These are phyloP conservation scores for Talaromyces sp. DNA, from an alignment of 2,329 filamentous ascomycete genomes.

Conservation along the genomic window DNA sequence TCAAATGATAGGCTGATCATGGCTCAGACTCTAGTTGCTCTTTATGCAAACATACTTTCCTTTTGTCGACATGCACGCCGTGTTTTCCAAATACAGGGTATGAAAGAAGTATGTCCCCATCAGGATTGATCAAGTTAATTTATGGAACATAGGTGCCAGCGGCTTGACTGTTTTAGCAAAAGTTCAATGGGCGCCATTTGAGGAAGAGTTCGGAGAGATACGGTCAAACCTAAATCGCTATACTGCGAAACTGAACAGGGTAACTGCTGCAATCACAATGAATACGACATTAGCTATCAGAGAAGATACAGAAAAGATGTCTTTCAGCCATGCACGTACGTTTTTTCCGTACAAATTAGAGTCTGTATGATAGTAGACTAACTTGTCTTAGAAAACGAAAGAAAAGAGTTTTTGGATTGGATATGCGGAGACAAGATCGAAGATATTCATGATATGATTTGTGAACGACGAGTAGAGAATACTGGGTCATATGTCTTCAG, in stretches of 20 bases:
- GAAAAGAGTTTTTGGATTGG: slow-evolving; percentile 13
- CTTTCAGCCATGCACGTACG: neutral
- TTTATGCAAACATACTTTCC: slow-evolving; percentile 7
- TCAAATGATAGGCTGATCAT: neutral
- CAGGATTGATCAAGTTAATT: too few species aligned
- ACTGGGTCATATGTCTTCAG: slow-evolving; percentile 10
- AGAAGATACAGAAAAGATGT: neutral
- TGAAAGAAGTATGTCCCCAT: too few species aligned
- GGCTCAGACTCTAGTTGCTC: neutral
- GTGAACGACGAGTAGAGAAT: neutral
- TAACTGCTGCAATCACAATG: slow-evolving; percentile 7
- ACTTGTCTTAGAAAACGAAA: slow-evolving; percentile 6
- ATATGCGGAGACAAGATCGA: slow-evolving; percentile 12
- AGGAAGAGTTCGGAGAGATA: slow-evolving; percentile 15
- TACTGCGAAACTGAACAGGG: neutral
- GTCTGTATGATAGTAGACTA: too few species aligned
- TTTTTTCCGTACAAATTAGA: neutral
- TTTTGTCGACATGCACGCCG: slow-evolving; percentile 12
- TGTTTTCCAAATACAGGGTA: slow-evolving; percentile 2
- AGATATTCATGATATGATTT: neutral
- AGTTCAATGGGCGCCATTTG: slow-evolving; percentile 17
- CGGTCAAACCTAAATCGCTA: slow-evolving; percentile 12
- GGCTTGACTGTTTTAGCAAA: neutral
- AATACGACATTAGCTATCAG: slow-evolving; percentile 5
- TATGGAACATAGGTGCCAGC: neutral